Evolutionary conservation across 179 eudicot genomes (phyloP), one percentile per base, ranked within the genome.

Genomic region (Spergularia azorica): DNA sequence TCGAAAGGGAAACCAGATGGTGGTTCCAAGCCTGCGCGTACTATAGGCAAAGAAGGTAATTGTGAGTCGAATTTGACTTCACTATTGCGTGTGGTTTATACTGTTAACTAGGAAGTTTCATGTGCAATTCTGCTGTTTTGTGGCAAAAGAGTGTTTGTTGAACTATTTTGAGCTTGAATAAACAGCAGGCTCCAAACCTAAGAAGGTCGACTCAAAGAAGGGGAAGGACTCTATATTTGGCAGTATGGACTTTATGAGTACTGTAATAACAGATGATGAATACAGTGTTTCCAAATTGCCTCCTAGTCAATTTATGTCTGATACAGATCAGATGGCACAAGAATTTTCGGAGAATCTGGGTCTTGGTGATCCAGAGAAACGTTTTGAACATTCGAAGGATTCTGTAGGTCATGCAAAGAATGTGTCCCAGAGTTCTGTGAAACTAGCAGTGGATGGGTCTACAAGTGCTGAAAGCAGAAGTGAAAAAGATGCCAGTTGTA

Each of bases 231-330:
- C 80, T 14, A 58, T 80, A 3, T 87, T 87, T 70, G 77, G 71
- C 75, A 84, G 79, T 65, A 64, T 83, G 77, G 90, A 89, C 75
- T 94, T 94, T 77, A 79, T 43, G 74, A 94, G 96, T 85, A 63
- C 85, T 69, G 84, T 92, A 75, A 89, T 92, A 46, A 85, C 86
- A 32, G 85, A 89, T 84, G 96, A 92, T 63, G 92, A 90, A 77
- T 92, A 88, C 67, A 86, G 66, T 81, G 80, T 87, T 72, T 90
- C 93, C 5, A 90, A 90, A 75, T 39, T 72, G 54, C 57, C 81
- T 43, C 60, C 78, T 12, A 65, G 56, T 52, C 65, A 74, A 58
- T 50, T 32, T 26, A 67, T 52, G 50, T 63, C 75, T 48, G 85
- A 61, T 77, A 66, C 83, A 21, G 48, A 77, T 72, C 80, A 78